Conservation (phyloP, 305 asterid species). For the Salvia sclarea region DNA sequence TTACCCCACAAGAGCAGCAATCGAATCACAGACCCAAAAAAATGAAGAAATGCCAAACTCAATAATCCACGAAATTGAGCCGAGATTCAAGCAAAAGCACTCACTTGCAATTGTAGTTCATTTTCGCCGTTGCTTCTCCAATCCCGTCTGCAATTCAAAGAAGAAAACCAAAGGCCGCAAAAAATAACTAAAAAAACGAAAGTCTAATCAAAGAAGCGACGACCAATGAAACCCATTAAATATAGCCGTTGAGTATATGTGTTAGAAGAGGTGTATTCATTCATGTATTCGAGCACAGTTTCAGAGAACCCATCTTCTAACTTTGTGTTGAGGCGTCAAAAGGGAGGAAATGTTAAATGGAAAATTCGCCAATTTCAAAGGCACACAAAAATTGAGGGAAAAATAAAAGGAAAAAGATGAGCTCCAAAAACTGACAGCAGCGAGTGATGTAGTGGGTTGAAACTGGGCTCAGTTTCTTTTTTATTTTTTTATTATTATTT, state of each 20-base stretch:
- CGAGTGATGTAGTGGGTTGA: constrained; percentile 39
- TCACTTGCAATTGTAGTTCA: constrained; percentile 61
- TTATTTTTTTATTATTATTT: neutral
- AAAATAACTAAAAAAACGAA: constrained; percentile 3
- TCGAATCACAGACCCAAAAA: constrained; percentile 23
- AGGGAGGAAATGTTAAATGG: constrained; percentile 17
- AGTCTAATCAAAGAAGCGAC: constrained; percentile 10
- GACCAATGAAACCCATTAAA: constrained; percentile 2
- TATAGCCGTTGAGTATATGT: constrained; percentile 37
- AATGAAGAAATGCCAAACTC: neutral
- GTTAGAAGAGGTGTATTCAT: constrained; percentile 5
- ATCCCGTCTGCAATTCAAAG: constrained; percentile 14
- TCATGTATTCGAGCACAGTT: constrained; percentile 21
- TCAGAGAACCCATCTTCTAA: constrained; percentile 38
- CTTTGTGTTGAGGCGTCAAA: constrained; percentile 34
- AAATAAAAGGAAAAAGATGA: constrained; percentile 13
- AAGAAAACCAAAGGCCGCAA: neutral
- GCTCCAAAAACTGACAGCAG: constrained; percentile 23
- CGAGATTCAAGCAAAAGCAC: constrained; percentile 30
- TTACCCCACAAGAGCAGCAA: constrained; percentile 5
- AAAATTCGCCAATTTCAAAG: constrained; percentile 25
- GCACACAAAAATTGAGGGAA: neutral
- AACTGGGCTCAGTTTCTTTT: neutral
- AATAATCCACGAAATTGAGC: constrained; percentile 13
- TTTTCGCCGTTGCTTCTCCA: constrained; percentile 17